Conservation (phyloP, 768 basidiomycete genomes). For the Pholiota microspora region DNA sequence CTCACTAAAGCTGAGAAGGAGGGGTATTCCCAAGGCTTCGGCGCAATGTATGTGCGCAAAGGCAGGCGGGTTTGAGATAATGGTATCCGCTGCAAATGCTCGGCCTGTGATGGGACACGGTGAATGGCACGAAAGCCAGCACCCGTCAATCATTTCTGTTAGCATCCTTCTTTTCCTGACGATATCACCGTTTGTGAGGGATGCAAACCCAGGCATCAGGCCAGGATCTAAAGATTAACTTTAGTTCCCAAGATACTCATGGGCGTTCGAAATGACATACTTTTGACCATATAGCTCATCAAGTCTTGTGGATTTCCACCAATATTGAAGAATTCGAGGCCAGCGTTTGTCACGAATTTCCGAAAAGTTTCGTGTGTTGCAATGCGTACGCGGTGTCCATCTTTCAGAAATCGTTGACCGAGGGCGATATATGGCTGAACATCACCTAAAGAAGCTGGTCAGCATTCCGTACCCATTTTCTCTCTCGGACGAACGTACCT, state of each 20-base stretch:
- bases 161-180: constrained; percentile 57
- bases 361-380: constrained; percentile 63
- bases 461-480: background rate
- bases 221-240: constrained; percentile 49
- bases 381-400: constrained; percentile 60
- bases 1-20: constrained; percentile 58
- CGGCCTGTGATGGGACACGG: constrained; percentile 42
- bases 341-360: constrained; percentile 47
- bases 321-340: constrained; percentile 58
- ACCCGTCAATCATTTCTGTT: constrained; percentile 59
- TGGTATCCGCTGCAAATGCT: constrained; percentile 58
- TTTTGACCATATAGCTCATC: constrained; percentile 75
- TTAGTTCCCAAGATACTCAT: too few species aligned
- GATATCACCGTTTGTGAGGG: constrained; percentile 62
- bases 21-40: constrained; percentile 58
- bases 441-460: constrained; percentile 39
- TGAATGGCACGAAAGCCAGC: constrained; percentile 51
- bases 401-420: constrained; percentile 42
- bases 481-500: constrained; percentile 33
- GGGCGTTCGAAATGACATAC: too few species aligned
- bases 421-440: constrained; percentile 67
- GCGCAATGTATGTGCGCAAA: constrained; percentile 68
- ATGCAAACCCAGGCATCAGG: constrained; percentile 56
- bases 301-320: constrained; percentile 64
- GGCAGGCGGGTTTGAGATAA: constrained; percentile 66